These are phyloP conservation scores for Acanthamoeba lenticulata DNA, from an alignment of 208 protist genomes.

Conservation along the genomic window DNA sequence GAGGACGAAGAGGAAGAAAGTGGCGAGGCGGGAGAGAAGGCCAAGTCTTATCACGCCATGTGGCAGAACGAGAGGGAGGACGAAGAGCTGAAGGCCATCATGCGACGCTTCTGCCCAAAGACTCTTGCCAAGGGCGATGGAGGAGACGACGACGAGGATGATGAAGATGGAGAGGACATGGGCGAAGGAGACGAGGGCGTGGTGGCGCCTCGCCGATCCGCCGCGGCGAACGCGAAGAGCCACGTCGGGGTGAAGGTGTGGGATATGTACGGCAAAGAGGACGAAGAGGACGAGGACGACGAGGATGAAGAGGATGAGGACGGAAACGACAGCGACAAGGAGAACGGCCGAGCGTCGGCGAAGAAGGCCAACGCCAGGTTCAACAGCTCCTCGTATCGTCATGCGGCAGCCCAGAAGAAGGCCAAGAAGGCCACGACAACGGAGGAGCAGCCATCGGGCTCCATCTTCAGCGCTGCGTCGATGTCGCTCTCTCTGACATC, in stretches of 20 bases:
- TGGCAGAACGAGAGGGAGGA: conserved; percentile 41
- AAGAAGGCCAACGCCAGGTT: neutral
- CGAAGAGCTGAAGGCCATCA: conserved; percentile 45
- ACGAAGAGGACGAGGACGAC: neutral
- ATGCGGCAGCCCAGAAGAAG: neutral
- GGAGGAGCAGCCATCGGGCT: neutral
- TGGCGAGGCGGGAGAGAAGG: neutral
- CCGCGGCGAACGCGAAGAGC: neutral
- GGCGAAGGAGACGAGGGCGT: neutral
- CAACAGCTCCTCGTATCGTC: neutral
- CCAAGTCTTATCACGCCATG: neutral
- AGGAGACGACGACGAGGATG: neutral
- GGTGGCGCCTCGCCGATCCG: neutral
- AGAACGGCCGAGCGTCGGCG: neutral
- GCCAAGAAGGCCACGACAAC: neutral
- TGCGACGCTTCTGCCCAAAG: conserved; percentile 14
- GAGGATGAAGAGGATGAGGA: neutral
- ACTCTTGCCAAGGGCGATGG: neutral
- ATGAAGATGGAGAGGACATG: neutral
- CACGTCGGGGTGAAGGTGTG: neutral
- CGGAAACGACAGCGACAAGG: neutral
- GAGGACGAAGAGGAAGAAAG: neutral
- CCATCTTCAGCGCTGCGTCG: neutral
- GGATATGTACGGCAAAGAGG: conserved; percentile 19
- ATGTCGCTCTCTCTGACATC: neutral